Evolutionary conservation across 2,329 filamentous ascomycete genomes (phyloP).

Genomic region (Pyricularia sp.): DNA sequence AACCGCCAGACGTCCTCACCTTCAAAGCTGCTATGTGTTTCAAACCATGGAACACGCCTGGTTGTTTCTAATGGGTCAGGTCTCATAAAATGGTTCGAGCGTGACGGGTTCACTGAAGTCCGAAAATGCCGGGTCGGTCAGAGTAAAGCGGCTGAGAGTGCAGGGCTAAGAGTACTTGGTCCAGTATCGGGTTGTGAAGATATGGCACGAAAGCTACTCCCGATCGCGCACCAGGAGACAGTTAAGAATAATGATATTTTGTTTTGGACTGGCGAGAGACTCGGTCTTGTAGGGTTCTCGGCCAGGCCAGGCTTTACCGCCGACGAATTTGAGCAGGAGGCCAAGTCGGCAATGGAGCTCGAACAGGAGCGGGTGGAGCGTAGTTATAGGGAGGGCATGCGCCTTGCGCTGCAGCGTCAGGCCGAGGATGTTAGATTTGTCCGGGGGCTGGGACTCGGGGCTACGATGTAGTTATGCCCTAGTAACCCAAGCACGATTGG

Average conservation of each 20-base stretch:
- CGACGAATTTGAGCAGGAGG: constrained; percentile 36
- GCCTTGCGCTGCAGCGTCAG: constrained; percentile 60
- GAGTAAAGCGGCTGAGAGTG: constrained; percentile 12
- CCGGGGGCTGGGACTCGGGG: constrained; percentile 44
- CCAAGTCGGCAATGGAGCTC: constrained; percentile 30
- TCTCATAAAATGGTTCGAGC: constrained; percentile 79
- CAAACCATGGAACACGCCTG: constrained; percentile 67
- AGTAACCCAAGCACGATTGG: too few relatives aligned
- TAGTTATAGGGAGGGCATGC: constrained; percentile 58
- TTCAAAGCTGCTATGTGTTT: constrained; percentile 70
- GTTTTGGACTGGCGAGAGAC: constrained; percentile 76
- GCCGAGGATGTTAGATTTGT: constrained; percentile 69
- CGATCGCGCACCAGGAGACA: constrained; percentile 31
- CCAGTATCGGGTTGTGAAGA: constrained; percentile 47
- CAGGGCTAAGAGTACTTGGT: constrained; percentile 35
- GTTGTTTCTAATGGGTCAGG: constrained; percentile 78
- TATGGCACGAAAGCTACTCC: constrained; percentile 67
- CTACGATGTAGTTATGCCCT: constrained; percentile 7
- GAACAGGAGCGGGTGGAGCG: constrained; percentile 42
- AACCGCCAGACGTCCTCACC: constrained; percentile 75
- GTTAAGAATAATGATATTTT: constrained; percentile 55
- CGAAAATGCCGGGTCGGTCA: constrained; percentile 38
- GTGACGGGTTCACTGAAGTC: constrained; percentile 58
- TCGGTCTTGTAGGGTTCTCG: constrained; percentile 60
- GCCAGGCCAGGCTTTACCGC: constrained; percentile 32